Base-by-base conservation (phyloP, 805 yeast species). In the Candida schatavii region DNA sequence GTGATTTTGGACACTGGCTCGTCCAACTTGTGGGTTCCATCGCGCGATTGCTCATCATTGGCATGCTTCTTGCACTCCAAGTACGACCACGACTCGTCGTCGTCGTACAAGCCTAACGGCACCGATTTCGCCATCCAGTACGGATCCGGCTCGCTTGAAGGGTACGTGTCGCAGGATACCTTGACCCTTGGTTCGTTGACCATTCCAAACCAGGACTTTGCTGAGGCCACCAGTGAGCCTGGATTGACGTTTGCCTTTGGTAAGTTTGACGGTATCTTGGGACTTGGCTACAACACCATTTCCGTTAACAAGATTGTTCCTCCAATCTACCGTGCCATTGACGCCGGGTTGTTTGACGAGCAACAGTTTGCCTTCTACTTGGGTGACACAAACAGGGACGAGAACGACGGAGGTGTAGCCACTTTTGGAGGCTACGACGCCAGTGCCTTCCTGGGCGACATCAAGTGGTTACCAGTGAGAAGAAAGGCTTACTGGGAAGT, bases 401-500 rank as follows among this genome's bases (percentile, higher is more conserved):
- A 78, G 50, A 74, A 75, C 40, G 75, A 77, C 44, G 97, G 96
- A 39, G 98, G 99, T 57, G 79, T 84, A 52, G 96, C 93, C 51
- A 88, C 97, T 25, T 88, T 93, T 61, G 99, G 99, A 64, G 99
- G 99, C 54, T 74, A 83, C 52, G 97, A 91, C 61, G 76, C 81
- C 54, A 62, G 82, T 47, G 78, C 81, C 62, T 88, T 72, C 66
- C 68, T 72, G 38, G 99, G 99, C 51, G 80, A 91, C 53, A 77
- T 93, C 57, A 86, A 91, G 40, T 89, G 95, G 89, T 78, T 93
- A 68, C 99, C 99, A 45, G 95, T 93, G 48, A 88, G 99, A 76
- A 88, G 99, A 78, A 89, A 90, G 82, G 99, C 98, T 26, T 93
- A 93, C 80, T 93, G 99, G 99, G 99, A 93, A 76, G 99, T 93